Evolutionary conservation across 495 filamentous ascomycete species (phyloP).

Genomic region (Penicillium malachiteum): DNA sequence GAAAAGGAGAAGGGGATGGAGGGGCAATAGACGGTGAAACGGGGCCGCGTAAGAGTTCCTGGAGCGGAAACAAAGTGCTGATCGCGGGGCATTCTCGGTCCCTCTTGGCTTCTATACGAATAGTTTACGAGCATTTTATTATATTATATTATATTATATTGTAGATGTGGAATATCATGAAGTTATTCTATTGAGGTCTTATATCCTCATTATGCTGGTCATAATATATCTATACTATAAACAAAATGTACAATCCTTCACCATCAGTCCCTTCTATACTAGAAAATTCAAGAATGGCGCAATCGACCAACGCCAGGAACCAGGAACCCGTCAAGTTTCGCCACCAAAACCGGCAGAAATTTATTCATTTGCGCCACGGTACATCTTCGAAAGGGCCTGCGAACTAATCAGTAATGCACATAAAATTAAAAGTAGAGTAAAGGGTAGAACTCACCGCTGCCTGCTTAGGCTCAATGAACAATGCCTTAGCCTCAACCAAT

Average conservation of each 20-base stretch:
- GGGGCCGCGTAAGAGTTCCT: slow-evolving; percentile 8
- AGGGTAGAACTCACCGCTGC: slow-evolving; percentile 61
- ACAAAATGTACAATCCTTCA: background rate
- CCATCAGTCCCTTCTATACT: background rate
- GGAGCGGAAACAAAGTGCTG: slow-evolving; percentile 20
- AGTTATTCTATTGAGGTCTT: background rate
- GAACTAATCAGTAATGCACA: slow-evolving; percentile 10
- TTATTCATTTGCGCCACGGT: slow-evolving; percentile 28
- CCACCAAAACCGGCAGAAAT: slow-evolving; percentile 8
- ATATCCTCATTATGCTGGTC: background rate
- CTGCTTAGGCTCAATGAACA: slow-evolving; percentile 88
- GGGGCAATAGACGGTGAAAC: slow-evolving; percentile 11
- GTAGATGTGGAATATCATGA: background rate
- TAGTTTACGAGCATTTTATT: slow-evolving; percentile 1
- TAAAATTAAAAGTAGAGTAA: background rate
- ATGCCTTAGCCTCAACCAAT: slow-evolving; percentile 73
- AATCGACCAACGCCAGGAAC: slow-evolving; percentile 19
- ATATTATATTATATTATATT: background rate
- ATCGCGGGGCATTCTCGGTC: slow-evolving; percentile 22
- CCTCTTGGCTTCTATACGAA: background rate
- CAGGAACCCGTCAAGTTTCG: slow-evolving; percentile 19
- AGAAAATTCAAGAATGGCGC: background rate
- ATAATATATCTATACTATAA: background rate
- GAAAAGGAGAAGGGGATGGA: slow-evolving; percentile 6
- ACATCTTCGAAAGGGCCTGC: slow-evolving; percentile 32